phyloP scores from a whole-genome alignment of 1,284 basidiomycete genomes.

The Cyathus pygmaeus region DNA sequence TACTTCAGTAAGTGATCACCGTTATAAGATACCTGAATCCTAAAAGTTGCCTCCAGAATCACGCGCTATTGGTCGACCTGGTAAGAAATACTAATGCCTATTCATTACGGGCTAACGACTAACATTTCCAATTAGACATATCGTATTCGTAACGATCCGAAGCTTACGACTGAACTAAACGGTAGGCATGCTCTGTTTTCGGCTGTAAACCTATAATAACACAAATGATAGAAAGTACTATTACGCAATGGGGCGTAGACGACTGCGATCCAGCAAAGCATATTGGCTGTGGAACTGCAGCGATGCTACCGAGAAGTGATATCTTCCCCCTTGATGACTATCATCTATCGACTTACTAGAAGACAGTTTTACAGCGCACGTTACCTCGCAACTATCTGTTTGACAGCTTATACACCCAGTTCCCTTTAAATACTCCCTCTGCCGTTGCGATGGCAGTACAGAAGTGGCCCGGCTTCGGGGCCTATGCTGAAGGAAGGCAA shows the following conservation, averaged over 20 bases:
- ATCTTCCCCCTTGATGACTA: not conserved
- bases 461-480: not conserved
- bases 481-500: constrained; percentile 14
- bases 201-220: too few relatives aligned
- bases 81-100: too few relatives aligned
- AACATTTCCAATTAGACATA: constrained; percentile 12
- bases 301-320: too few relatives aligned
- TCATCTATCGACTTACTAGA: not conserved
- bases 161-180: constrained; percentile 18
- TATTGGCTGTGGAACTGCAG: too few relatives aligned
- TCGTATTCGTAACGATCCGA: constrained; percentile 21
- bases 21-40: not conserved
- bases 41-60: not conserved
- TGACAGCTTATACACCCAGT: constrained; percentile 28
- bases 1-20: constrained; percentile 5
- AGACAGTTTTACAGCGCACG: constrained; percentile 26
- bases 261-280: too few relatives aligned
- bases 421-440: constrained; percentile 22
- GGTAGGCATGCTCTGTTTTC: constrained; percentile 5
- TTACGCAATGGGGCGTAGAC: too few relatives aligned
- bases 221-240: too few relatives aligned
- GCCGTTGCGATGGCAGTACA: constrained; percentile 2
- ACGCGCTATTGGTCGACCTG: not conserved
- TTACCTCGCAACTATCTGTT: constrained; percentile 26
- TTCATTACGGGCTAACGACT: too few relatives aligned